Conservation (phyloP, 176 grass and related monocot genomes). For the Hordeum marinum region DNA sequence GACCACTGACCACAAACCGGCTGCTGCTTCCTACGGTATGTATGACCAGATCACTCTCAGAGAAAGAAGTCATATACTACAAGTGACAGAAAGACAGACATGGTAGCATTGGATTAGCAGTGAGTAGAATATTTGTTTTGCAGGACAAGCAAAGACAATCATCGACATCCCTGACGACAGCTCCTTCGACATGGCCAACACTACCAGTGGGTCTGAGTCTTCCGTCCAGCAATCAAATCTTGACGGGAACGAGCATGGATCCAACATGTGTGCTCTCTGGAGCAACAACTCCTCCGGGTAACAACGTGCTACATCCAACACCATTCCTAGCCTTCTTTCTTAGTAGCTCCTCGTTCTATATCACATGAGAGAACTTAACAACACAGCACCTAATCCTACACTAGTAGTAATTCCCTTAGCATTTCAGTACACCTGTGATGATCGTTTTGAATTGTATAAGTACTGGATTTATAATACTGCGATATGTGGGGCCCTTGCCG, state of each 20-base stretch:
- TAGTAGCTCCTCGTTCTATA: neutral
- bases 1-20: conserved; percentile 74
- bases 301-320: neutral
- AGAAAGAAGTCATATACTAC: no score
- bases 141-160: conserved; percentile 52
- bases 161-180: conserved; percentile 70
- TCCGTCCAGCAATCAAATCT: conserved; percentile 51
- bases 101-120: neutral
- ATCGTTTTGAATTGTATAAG: neutral
- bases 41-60: neutral
- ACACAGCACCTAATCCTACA: neutral
- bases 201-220: conserved; percentile 53
- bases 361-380: conserved; percentile 11
- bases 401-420: neutral
- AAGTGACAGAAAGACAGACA: neutral
- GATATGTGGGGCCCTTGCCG: neutral
- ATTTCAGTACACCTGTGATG: neutral
- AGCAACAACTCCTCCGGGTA: conserved; percentile 79
- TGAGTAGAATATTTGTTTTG: neutral
- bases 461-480: neutral
- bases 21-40: conserved; percentile 45
- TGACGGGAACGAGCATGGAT: conserved; percentile 33
- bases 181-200: conserved; percentile 41
- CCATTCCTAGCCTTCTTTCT: no score
- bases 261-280: conserved; percentile 54